phyloP scores from a whole-genome alignment of 2,329 filamentous ascomycete species.

The Aspergillus transmontanensis region DNA sequence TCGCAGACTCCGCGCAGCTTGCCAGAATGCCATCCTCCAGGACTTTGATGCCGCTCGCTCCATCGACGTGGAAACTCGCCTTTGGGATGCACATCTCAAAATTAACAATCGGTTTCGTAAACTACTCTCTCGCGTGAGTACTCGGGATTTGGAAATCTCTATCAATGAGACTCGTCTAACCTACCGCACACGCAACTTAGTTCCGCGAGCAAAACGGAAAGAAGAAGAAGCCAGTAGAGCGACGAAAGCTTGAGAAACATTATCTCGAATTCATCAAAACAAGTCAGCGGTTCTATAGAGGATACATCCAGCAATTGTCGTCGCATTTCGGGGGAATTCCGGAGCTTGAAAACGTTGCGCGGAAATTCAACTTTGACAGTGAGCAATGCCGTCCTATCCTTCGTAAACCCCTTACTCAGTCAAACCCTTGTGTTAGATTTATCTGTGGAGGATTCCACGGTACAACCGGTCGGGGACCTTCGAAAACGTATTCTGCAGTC shows the following conservation, averaged over 20 bases:
- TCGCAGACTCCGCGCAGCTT: constrained; percentile 68
- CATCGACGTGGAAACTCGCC: constrained; percentile 67
- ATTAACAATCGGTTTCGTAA: constrained; percentile 80
- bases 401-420: constrained; percentile 12
- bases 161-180: constrained; percentile 6
- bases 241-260: constrained; percentile 76
- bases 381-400: constrained; percentile 26
- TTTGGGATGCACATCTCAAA: constrained; percentile 78
- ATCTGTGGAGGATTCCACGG: constrained; percentile 44
- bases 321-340: constrained; percentile 58
- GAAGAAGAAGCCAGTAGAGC: constrained; percentile 61
- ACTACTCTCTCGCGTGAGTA: constrained; percentile 59
- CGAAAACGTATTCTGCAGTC: constrained; percentile 67
- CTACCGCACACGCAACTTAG: constrained; percentile 29
- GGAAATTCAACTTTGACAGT: constrained; percentile 53
- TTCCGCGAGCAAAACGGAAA: constrained; percentile 54
- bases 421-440: constrained; percentile 37
- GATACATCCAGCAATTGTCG: constrained; percentile 77
- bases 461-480: constrained; percentile 53
- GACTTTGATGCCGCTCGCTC: constrained; percentile 55
- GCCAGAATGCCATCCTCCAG: constrained; percentile 71
- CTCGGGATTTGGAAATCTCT: background rate
- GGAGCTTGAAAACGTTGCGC: constrained; percentile 61
- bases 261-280: constrained; percentile 86
- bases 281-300: constrained; percentile 84